A percentile compares a stretch with the other conserved stretches of the same genome.
phyloP scores from a whole-genome alignment of 2,329 filamentous ascomycete species.

The Colletotrichum salicis region DNA sequence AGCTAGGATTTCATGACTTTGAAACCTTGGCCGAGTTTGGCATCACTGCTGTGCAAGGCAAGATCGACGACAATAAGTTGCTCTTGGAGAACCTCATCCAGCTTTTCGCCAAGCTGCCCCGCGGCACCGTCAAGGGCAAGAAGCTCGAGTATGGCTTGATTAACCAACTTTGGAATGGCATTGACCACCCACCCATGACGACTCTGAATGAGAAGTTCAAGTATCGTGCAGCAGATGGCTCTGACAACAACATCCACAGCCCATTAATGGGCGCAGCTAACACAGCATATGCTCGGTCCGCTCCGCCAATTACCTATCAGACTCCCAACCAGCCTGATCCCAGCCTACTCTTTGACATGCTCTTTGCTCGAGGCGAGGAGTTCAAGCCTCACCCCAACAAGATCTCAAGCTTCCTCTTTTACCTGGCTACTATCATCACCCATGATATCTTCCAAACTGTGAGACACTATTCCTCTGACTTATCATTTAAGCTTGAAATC shows the following conservation, averaged over 20 bases:
- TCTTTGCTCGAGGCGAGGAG: constrained; percentile 32
- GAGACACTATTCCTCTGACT: constrained; percentile 25
- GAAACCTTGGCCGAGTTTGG: constrained; percentile 36
- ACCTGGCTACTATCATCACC: constrained; percentile 62
- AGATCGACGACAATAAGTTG: constrained; percentile 35
- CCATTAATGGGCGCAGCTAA: constrained; percentile 36
- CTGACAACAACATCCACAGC: constrained; percentile 36
- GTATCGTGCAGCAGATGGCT: constrained; percentile 39
- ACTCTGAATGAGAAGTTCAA: constrained; percentile 33
- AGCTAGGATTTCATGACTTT: constrained; percentile 37
- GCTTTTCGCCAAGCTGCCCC: constrained; percentile 35
- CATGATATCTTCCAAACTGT: constrained; percentile 58
- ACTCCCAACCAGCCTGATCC: constrained; percentile 35
- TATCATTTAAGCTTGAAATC: not conserved
- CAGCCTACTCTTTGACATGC: constrained; percentile 37
- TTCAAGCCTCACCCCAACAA: constrained; percentile 48
- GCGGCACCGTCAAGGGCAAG: constrained; percentile 32
- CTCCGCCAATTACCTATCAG: constrained; percentile 34
- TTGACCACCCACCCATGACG: constrained; percentile 37
- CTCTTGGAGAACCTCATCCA: constrained; percentile 36
- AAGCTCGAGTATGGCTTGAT: constrained; percentile 35
- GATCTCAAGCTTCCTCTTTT: constrained; percentile 58
- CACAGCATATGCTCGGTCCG: constrained; percentile 36
- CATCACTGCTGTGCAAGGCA: constrained; percentile 24
- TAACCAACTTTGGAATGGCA: constrained; percentile 36